Evolutionary conservation across 2,329 filamentous ascomycete genomes (phyloP), one percentile per base, ranked within the genome.

Genomic region (Fusarium sp.): DNA sequence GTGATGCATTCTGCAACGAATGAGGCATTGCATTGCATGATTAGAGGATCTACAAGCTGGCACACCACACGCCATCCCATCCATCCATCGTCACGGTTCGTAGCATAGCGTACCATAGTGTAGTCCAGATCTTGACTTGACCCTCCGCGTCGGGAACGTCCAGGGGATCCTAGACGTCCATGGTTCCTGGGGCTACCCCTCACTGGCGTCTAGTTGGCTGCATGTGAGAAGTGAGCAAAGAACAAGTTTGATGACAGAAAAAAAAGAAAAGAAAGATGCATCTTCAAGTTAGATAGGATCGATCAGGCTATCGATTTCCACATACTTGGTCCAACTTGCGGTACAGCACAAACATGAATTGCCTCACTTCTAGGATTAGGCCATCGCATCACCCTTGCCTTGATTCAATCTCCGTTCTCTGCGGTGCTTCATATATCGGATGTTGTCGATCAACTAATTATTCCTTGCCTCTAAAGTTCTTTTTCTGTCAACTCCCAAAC

Each of bases 151-250:
- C 64, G 58, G 58, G 60, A 71, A 62, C 62, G 61, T 45, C 64
- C 68, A 73, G 72, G 72, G 72, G 63, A 71, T 68, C 72, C 72
- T 61, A 61, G 72, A 47, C 44, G 28, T 23, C 23, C 23, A 23
- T 55, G 57, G 72, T 74, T 74, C 72, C 72, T 73, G 71, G 72
- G 71, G 62, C 72, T 72, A 72, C 69, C 72, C 70, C 71, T 74
- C 72, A 71, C 62, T 72, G 62, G 72, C 63, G 64, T 53, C 53
- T 46, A 61, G 42, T 45, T 20, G 59, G 65, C 47, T 51, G 67
- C 52, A 69, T 70, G 63, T 67, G 65, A 73, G 70, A 69, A 70
- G 64, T 71, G 64, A 69, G 68, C 42, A 52, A 65, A 65, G 49
- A 70, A 67, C 64, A 62, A 68, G 45, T 70, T 38, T 51, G 54